A percentile compares a stretch with the other conserved stretches of the same genome.
These are phyloP conservation scores for Aspergillus ostianus DNA, from an alignment of 495 filamentous ascomycete genomes.

Conservation along the genomic window DNA sequence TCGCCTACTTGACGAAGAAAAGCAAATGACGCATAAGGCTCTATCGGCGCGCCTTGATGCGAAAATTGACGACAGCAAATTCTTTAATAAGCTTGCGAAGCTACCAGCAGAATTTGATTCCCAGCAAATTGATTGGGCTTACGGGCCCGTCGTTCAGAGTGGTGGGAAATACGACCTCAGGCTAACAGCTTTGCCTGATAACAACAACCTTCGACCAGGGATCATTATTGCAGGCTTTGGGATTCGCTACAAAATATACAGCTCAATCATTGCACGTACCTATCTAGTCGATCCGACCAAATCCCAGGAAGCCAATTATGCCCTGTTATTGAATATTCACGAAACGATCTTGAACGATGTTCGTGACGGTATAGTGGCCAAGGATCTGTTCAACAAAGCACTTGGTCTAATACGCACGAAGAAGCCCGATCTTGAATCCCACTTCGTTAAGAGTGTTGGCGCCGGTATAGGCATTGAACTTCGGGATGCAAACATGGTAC, in stretches of 20 bases:
- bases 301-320: constrained; percentile 90
- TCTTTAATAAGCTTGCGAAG: constrained; percentile 81
- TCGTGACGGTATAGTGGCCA: constrained; percentile 79
- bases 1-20: constrained; percentile 86
- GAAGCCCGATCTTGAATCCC: constrained; percentile 90
- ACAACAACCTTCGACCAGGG: constrained; percentile 84
- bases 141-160: constrained; percentile 90
- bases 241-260: constrained; percentile 91
- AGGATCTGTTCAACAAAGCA: constrained; percentile 91
- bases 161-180: constrained; percentile 92
- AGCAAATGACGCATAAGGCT: constrained; percentile 87
- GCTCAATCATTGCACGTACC: constrained; percentile 83
- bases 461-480: constrained; percentile 90
- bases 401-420: constrained; percentile 72
- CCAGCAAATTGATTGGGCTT: constrained; percentile 89
- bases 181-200: constrained; percentile 68
- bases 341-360: constrained; percentile 85
- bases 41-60: constrained; percentile 79
- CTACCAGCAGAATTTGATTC: constrained; percentile 84
- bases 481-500: constrained; percentile 72
- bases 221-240: constrained; percentile 91
- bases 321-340: constrained; percentile 81
- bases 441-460: constrained; percentile 88
- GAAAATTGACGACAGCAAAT: constrained; percentile 90
- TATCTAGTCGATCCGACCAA: constrained; percentile 97